These are phyloP conservation scores for Penicillium sp. DNA, from an alignment of 2,329 filamentous ascomycete species.

Conservation along the genomic window DNA sequence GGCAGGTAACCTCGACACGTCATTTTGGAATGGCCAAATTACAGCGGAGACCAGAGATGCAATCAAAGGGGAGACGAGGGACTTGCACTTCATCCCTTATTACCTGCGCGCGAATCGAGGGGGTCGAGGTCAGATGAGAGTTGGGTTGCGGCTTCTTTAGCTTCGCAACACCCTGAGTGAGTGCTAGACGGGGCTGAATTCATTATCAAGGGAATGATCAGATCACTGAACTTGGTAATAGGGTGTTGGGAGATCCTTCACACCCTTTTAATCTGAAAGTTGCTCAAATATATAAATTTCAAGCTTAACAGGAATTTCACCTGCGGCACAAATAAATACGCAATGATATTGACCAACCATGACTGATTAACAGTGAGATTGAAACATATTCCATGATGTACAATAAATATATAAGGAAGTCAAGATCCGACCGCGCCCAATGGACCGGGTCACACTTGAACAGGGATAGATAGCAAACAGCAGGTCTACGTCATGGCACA, in stretches of 20 bases:
- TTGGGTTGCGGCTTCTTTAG: slow-evolving; percentile 28
- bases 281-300: no score
- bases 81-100: slow-evolving; percentile 55
- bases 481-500: neutral
- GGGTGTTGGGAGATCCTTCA: no score
- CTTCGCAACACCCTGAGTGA: neutral
- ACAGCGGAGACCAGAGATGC: slow-evolving; percentile 16
- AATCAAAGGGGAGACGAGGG: slow-evolving; percentile 19
- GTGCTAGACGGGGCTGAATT: no score
- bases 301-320: no score
- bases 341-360: no score
- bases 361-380: no score
- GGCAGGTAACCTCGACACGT: slow-evolving; percentile 29
- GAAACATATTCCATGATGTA: no score
- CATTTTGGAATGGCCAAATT: slow-evolving; percentile 23
- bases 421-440: neutral
- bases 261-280: no score
- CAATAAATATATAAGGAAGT: neutral
- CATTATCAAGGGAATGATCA: no score
- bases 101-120: slow-evolving; percentile 56
- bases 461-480: neutral
- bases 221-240: no score
- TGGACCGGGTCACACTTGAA: neutral
- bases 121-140: slow-evolving; percentile 55
- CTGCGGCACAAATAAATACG: no score